Conservation (phyloP, 345 rosid genomes). For the Toxicodendron radicans region DNA sequence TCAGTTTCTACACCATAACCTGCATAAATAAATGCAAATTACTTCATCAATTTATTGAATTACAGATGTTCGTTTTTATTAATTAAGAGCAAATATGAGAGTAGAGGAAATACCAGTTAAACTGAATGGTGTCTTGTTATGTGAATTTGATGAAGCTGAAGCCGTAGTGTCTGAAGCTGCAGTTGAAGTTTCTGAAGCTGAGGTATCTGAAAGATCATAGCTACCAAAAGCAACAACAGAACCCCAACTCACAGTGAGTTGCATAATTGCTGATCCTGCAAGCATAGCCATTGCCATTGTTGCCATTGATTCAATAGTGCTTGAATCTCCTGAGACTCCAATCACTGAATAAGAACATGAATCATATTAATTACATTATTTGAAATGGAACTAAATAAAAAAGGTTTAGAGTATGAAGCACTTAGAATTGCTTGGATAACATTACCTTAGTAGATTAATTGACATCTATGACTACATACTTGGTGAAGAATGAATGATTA, state of each 20-base stretch:
- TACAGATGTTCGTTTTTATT: background rate
- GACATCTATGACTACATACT: too few species aligned
- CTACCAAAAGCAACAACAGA: conserved; percentile 46
- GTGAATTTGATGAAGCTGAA: conserved; percentile 14
- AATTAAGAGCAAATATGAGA: background rate
- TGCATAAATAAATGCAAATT: conserved; percentile 16
- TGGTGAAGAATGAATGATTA: too few species aligned
- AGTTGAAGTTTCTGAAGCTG: background rate
- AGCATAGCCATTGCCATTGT: conserved; percentile 41
- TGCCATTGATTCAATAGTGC: conserved; percentile 29
- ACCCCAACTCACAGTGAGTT: conserved; percentile 46
- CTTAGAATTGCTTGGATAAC: background rate
- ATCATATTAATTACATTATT: background rate
- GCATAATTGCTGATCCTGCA: conserved; percentile 51
- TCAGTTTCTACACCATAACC: conserved; percentile 51
- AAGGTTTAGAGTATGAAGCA: background rate
- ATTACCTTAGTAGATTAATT: too few species aligned
- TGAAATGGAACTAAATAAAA: background rate
- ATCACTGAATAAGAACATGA: conserved; percentile 25
- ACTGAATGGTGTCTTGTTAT: conserved; percentile 25
- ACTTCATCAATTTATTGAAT: background rate
- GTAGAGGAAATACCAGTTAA: conserved; percentile 27
- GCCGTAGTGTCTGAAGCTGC: conserved; percentile 5
- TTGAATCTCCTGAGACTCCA: conserved; percentile 28
- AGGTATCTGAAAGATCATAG: conserved; percentile 29